Evolutionary conservation across 176 grass and related monocot species (phyloP).

Genomic region (Alloteropsis semialata): DNA sequence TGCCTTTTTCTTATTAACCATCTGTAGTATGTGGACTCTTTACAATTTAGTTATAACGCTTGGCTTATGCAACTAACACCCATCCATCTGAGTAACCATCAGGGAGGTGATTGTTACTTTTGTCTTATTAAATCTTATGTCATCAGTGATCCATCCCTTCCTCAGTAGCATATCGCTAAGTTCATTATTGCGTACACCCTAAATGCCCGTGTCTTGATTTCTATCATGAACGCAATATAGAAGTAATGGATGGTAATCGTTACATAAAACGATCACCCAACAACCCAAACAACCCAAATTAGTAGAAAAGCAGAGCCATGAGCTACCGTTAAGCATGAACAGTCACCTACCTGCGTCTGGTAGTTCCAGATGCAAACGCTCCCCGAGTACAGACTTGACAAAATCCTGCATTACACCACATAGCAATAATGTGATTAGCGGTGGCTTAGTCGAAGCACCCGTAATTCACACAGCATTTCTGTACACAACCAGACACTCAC

Average conservation of each 20-base stretch:
- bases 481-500: constrained; percentile 32
- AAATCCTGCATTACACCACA: constrained; percentile 61
- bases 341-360: constrained; percentile 76
- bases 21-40: background rate
- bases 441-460: background rate
- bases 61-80: background rate
- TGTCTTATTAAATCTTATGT: constrained; percentile 3
- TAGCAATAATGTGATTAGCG: background rate
- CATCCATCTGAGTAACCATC: background rate
- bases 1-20: background rate
- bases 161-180: background rate
- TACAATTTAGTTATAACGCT: background rate
- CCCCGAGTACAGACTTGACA: constrained; percentile 91
- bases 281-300: background rate
- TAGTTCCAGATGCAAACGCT: constrained; percentile 99
- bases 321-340: background rate
- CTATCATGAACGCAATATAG: background rate
- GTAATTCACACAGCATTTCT: background rate
- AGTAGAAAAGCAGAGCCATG: background rate
- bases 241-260: background rate
- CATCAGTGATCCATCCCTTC: background rate
- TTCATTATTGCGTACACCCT: background rate
- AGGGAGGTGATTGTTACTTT: background rate
- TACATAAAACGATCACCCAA: background rate
- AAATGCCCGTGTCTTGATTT: background rate